Evolutionary conservation across 192 early-diverging fungal genomes (phyloP), one percentile per base, ranked within the genome.

Genomic region (Lobosporangium transversale): DNA sequence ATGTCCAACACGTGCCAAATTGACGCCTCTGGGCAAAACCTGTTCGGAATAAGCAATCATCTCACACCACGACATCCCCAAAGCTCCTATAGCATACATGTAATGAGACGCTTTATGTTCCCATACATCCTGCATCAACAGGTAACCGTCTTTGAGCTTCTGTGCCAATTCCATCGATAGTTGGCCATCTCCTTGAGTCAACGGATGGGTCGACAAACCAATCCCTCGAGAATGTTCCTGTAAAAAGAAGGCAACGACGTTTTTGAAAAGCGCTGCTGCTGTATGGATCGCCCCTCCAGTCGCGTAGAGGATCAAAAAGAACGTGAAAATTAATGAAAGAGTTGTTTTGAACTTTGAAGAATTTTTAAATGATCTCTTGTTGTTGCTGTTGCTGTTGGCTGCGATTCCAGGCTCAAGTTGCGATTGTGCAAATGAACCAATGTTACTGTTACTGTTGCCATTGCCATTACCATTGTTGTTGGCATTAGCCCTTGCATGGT

Each of bases 101-200:
- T 86, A 86, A 65, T 86, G 84, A 1, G 80, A 83, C 49, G 83
- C 65, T 7, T 53, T 70, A 42, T 86, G 84, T 33, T 86, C 84
- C 82, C 80, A 86, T n/a, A 68, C 58, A 48, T 83, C 78, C 32
- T 80, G 70, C 58, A 86, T 86, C 27, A 83, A 54, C 31, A 78
- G 36, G n/a, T 86, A 86, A 11, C 83, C 83, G 14, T 81, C 53
- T 27, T 67, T 76, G 15, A 76, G 15, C 44, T 76, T 48, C 37
- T 29, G 4, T 0, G 73, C 73, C 58, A 76, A 20, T 1, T 24
- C 65, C 26, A 67, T 6, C 0, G 73, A 62, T 1, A 76, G 37
- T 20, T 50, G 49, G 1, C 64, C 73, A 26, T 61, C 63, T 3
- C 73, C 73, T 0, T 36, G 15, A n/a, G 73, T 76, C 18, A 50